These are phyloP conservation scores for Fusarium sp. DNA, from an alignment of 2,329 filamentous ascomycete genomes.

Conservation along the genomic window DNA sequence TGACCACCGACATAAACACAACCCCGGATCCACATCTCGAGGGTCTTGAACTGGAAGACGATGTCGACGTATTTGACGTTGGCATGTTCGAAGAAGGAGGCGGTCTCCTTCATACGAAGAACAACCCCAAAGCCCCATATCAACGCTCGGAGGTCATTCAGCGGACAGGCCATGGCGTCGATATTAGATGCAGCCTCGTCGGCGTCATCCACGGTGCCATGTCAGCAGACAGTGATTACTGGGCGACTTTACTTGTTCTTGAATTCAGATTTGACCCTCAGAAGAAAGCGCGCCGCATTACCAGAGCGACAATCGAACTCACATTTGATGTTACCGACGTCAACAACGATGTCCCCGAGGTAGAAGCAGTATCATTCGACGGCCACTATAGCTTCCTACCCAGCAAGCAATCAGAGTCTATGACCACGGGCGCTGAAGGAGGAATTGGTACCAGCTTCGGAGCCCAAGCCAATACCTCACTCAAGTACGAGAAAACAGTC, in stretches of 20 bases:
- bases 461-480: background rate
- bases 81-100: conserved; percentile 10
- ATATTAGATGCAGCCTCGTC: conserved; percentile 22
- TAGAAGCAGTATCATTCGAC: background rate
- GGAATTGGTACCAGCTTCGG: background rate
- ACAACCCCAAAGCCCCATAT: conserved; percentile 22
- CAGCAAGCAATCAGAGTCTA: background rate
- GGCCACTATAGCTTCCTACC: background rate
- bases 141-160: conserved; percentile 26
- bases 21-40: background rate
- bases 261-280: conserved; percentile 14
- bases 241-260: conserved; percentile 16
- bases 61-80: background rate
- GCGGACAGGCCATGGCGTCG: conserved; percentile 6
- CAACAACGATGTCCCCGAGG: background rate
- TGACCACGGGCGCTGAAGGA: background rate
- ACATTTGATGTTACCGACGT: background rate
- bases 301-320: conserved; percentile 17
- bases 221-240: conserved; percentile 23
- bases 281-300: conserved; percentile 4
- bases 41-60: background rate
- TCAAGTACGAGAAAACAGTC: background rate
- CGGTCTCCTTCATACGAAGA: conserved; percentile 26
- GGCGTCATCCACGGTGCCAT: conserved; percentile 14
- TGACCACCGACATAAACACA: background rate